Evolutionary conservation across 305 asterid species (phyloP).

Genomic region (Plantago rigida): DNA sequence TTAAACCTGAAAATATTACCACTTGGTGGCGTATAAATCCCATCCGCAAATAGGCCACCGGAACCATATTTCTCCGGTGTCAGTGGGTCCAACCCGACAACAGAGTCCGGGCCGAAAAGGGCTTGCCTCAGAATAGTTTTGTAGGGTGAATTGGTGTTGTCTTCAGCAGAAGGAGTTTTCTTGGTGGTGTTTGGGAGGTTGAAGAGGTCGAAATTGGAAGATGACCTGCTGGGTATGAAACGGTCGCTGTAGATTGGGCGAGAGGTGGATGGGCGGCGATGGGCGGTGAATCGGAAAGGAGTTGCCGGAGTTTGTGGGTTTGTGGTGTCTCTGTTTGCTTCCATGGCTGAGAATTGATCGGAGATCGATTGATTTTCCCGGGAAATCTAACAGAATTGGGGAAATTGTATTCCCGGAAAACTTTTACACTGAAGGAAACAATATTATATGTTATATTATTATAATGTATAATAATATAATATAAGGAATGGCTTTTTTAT

Average conservation of each 20-base stretch:
- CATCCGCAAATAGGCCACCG: conserved; percentile 27
- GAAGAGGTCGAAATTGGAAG: conserved; percentile 72
- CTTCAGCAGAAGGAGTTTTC: conserved; percentile 37
- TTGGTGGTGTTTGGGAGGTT: conserved; percentile 36
- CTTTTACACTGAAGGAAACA: no score
- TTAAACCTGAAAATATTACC: conserved; percentile 71
- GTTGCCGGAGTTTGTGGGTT: no score
- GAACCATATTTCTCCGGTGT: conserved; percentile 48
- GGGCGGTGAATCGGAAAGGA: conserved; percentile 23
- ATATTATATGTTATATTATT: no score
- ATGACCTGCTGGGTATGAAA: conserved; percentile 69
- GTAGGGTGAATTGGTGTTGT: conserved; percentile 47
- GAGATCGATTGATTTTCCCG: background rate
- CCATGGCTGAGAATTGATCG: background rate
- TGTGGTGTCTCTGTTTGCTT: background rate
- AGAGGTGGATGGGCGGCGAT: conserved; percentile 46
- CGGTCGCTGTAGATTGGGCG: conserved; percentile 77
- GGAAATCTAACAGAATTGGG: background rate
- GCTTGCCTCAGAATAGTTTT: conserved; percentile 54
- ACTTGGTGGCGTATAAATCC: conserved; percentile 42
- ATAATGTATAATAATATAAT: no score
- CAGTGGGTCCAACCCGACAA: conserved; percentile 38
- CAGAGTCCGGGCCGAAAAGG: conserved; percentile 56
- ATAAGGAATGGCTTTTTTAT: no score
- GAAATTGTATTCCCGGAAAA: no score